Base-by-base conservation (phyloP, 306 rosid species). In the Lathyrus sativus region DNA sequence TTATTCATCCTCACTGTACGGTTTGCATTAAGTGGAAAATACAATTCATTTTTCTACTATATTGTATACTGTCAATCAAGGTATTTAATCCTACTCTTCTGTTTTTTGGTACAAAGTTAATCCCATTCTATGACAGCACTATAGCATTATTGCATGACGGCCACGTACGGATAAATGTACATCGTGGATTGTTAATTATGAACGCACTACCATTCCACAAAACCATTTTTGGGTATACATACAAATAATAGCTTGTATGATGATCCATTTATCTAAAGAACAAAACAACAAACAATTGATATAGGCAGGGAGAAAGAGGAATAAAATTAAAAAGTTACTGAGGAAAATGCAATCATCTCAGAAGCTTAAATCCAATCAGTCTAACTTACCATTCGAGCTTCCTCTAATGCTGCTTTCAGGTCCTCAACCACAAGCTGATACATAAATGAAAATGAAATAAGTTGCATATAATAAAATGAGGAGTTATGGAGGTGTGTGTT, bases 351-450 rank as follows among this genome's bases (percentile, higher is more conserved):
- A 41, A 35, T 45, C 69, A 63, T 59, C 49, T 45, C 45, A 42
- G 29, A 55, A 82, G 53, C 31, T 31, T 59, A 55, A 72, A 58
- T 75, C 42, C 42, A 63, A 45, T 22, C 54, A 74, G 67, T 19
- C 49, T 35, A 38, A 46, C 83, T 39, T 88, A 93, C 97, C 83
- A 11, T 58, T 72, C 91, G 87, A 78, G 97, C 90, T 88, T 93
- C 98, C 84, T 88, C 97, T 74, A 93, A 74, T 56, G 97, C 95
- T 74, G 96, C 97, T 74, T 86, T 93, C 73, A 93, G 88, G 81
- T 93, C 97, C 82, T 93, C 86, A 19, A 83, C 82, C 65, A 85
- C 92, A 71, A 86, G 84, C 98, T 93, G 91, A 74, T 69, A 31
- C 84, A 86, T 55, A 76, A 81, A 82, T 74, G 70, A 71, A 60